These are phyloP conservation scores for Kodamaea lidongshanica DNA, from an alignment of 805 yeast genomes.

Conservation along the genomic window DNA sequence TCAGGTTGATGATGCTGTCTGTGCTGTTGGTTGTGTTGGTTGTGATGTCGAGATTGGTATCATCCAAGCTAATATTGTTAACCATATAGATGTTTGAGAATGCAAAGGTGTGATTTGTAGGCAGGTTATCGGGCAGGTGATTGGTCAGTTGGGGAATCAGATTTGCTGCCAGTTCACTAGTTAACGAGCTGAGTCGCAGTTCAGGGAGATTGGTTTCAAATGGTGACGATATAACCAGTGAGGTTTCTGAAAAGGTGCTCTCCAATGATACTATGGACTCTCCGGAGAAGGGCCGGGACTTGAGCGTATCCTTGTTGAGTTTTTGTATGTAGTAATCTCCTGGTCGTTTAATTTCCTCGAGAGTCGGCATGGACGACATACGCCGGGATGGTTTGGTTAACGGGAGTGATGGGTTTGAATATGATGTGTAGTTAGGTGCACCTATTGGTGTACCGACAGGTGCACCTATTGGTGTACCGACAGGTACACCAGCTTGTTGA, in stretches of 20 bases:
- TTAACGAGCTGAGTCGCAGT: conserved; percentile 34
- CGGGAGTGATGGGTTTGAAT: no score
- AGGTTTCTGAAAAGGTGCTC: conserved; percentile 27
- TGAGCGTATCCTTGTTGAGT: conserved; percentile 12
- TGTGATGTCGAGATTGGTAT: conserved; percentile 5
- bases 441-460: no score
- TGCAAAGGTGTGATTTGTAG: conserved; percentile 15
- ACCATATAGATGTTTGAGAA: conserved; percentile 10
- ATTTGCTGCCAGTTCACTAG: conserved; percentile 16
- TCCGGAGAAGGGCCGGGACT: conserved; percentile 25
- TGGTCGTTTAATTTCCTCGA: conserved; percentile 25
- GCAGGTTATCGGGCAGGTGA: conserved; percentile 7
- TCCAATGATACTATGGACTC: conserved; percentile 29
- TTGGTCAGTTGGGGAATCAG: no score
- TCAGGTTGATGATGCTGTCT: conserved; percentile 10
- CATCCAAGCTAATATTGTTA: conserved; percentile 7
- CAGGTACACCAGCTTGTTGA: no score
- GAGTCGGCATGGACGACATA: conserved; percentile 4
- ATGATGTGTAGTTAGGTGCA: no score
- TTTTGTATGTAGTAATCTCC: conserved; percentile 35
- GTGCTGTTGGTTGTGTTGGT: conserved; percentile 9
- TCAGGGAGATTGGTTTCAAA: conserved; percentile 13
- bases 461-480: no score
- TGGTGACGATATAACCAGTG: conserved; percentile 27
- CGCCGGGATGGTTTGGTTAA: no score